Evolutionary conservation across 768 basidiomycete genomes (phyloP).

Genomic region (Tremella mesenterica): DNA sequence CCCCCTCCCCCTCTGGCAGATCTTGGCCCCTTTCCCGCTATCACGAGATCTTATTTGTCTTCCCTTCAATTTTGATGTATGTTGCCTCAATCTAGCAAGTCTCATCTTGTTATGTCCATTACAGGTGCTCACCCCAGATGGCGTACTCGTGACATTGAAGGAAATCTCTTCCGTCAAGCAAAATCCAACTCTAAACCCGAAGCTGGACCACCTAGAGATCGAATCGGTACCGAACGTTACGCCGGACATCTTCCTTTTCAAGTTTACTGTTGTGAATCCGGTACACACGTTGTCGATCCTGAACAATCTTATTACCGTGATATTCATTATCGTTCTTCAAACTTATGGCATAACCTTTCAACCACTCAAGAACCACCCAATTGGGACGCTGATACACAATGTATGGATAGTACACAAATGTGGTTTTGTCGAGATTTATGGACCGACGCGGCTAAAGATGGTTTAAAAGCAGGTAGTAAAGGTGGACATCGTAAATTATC

Average conservation of each 20-base stretch:
- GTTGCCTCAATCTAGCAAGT: no score
- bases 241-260: slow-evolving; percentile 92
- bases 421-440: slow-evolving; percentile 98
- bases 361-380: slow-evolving; percentile 53
- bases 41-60: neutral
- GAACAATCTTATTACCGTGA: slow-evolving; percentile 90
- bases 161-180: slow-evolving; percentile 95
- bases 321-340: slow-evolving; percentile 71
- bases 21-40: no score
- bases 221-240: slow-evolving; percentile 69
- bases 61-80: neutral
- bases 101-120: neutral
- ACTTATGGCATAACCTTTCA: slow-evolving; percentile 66
- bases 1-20: neutral
- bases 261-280: slow-evolving; percentile 97
- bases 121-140: slow-evolving; percentile 64
- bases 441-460: slow-evolving; percentile 75
- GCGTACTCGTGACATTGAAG: slow-evolving; percentile 95
- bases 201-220: slow-evolving; percentile 85
- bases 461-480: slow-evolving; percentile 45
- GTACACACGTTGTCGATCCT: slow-evolving; percentile 94
- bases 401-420: slow-evolving; percentile 91
- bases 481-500: slow-evolving; percentile 26
- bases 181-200: slow-evolving; percentile 85
- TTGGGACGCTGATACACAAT: slow-evolving; percentile 70